Percentiles rank a stretch among this genome's conserved stretches.
phyloP scores from a whole-genome alignment of 768 basidiomycete genomes.

The Cystofilobasidium capitatum region DNA sequence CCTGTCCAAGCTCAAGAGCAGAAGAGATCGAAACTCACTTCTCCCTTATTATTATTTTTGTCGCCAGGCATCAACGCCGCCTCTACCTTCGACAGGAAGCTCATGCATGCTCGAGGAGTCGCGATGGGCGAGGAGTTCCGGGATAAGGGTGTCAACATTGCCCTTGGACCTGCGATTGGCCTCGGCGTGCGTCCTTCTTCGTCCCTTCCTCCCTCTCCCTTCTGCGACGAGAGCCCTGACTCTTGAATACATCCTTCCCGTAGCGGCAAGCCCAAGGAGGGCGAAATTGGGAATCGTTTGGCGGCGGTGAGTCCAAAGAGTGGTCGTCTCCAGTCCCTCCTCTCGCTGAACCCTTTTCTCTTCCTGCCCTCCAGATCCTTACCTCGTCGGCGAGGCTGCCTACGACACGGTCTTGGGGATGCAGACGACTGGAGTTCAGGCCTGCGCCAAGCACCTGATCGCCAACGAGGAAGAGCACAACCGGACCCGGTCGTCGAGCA shows the following conservation, averaged over 20 bases:
- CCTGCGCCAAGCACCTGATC: constrained; percentile 51
- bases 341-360: background rate
- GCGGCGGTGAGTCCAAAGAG: background rate
- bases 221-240: too few relatives aligned
- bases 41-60: background rate
- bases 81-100: constrained; percentile 45
- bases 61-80: constrained; percentile 76
- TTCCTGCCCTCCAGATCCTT: constrained; percentile 59
- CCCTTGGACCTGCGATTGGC: background rate
- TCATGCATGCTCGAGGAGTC: constrained; percentile 1
- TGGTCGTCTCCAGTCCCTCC: too few relatives aligned
- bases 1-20: constrained; percentile 38
- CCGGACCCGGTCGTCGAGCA: constrained; percentile 45
- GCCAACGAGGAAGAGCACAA: constrained; percentile 38
- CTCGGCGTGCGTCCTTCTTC: background rate
- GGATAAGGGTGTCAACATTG: constrained; percentile 22
- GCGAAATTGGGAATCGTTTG: constrained; percentile 70
- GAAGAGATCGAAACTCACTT: background rate
- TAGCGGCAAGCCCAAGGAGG: constrained; percentile 51
- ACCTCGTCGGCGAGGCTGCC: constrained; percentile 63
- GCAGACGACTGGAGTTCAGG: constrained; percentile 43
- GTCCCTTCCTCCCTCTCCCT: background rate
- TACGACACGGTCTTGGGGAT: constrained; percentile 60
- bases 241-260: background rate
- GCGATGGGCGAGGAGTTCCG: constrained; percentile 12